Evolutionary conservation across 768 basidiomycete species (phyloP).

Genomic region (Naganishia vaughanmartiniae): DNA sequence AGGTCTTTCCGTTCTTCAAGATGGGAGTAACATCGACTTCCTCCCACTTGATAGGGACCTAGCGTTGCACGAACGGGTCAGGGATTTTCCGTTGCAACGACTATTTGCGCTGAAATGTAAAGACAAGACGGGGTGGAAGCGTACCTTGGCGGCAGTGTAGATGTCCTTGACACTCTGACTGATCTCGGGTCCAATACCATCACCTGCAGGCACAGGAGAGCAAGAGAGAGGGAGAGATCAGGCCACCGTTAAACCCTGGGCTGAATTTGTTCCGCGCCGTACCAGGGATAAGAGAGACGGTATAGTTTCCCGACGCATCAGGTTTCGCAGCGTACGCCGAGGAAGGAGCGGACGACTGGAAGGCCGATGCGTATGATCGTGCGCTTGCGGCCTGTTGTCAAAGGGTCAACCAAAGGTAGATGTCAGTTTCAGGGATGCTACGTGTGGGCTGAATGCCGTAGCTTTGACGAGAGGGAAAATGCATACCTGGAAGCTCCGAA

Average conservation of each 20-base stretch:
- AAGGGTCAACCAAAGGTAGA: no score
- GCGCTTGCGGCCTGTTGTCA: neutral
- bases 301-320: constrained; percentile 82
- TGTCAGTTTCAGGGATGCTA: neutral
- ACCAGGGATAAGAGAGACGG: constrained; percentile 83
- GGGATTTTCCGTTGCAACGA: neutral
- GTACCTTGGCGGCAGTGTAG: constrained; percentile 75
- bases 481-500: constrained; percentile 31
- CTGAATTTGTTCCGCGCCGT: neutral
- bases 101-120: neutral
- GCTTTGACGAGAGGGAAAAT: neutral
- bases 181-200: constrained; percentile 98
- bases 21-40: constrained; percentile 95
- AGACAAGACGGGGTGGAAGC: neutral
- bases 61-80: neutral
- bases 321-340: constrained; percentile 89
- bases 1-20: constrained; percentile 90
- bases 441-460: neutral
- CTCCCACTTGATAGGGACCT: constrained; percentile 96
- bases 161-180: constrained; percentile 92
- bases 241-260: constrained; percentile 73
- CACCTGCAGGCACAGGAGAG: neutral
- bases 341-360: constrained; percentile 63
- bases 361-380: constrained; percentile 39
- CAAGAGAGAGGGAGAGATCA: neutral